Base-by-base conservation (phyloP, 352 stramenopile species). In the Phytophthora constricta region DNA sequence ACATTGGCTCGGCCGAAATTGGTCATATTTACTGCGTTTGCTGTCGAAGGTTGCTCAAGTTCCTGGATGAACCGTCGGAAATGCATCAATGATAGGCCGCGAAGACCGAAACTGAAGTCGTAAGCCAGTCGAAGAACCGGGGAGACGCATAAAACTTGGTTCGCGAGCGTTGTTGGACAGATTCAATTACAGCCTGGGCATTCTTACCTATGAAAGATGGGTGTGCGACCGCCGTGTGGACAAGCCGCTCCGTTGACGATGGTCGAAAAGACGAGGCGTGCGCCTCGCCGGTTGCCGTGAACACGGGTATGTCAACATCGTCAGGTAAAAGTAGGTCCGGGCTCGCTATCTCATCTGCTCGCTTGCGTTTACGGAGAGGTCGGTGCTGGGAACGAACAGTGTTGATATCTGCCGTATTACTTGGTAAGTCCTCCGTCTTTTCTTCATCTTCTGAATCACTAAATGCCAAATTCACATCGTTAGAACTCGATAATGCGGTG, bases 91-190 rank as follows among this genome's bases (percentile, higher is more conserved):
- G 60, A 57, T 0, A 68, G 33, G 9, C 60, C 60, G 19, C 60
- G 8, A 11, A 58, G 23, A 2, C 43, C 51, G 39, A 68, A 68
- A 20, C 43, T 68, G 28, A 47, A 22, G 16, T 67, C 50, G 28
- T 67, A 62, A 3, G 51, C 22, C 10, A 5, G 7, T 10, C 58
- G 58, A 27, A 68, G 16, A 16, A 58, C 52, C 10, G 52, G 34
- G 60, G 60, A 27, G 60, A 50, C 1, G 51, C 60, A 0, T 62
- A 19, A 53, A 62, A 62, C 45, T 58, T 57, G 3, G 43, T 68
- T 1, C 20, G 25, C 0, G 5, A 19, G 23, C 7, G 31, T 41
- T 68, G 60, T 16, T 68, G 52, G 0, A 46, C 51, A n/a, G 43
- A 17, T 48, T 68, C 60, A 2, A 68, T 14, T 19, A 68, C 33